Percentiles rank a stretch among this genome's conserved stretches.
Evolutionary conservation across 1,284 basidiomycete species (phyloP).

Genomic region (Chalciporus sp.): DNA sequence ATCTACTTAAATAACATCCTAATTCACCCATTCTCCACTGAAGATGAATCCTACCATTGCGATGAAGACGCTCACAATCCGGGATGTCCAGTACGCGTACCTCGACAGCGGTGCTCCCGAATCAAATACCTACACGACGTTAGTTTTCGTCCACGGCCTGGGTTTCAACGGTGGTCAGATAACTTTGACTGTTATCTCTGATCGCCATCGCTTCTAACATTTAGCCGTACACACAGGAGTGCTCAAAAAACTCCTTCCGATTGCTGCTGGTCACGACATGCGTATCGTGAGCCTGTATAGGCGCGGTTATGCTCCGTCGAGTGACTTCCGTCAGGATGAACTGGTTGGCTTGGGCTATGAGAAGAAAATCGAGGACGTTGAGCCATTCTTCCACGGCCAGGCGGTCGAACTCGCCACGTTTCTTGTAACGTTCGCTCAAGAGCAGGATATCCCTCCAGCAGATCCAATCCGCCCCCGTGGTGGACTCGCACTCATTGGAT

Average conservation of each 20-base stretch:
- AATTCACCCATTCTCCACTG: too few species aligned
- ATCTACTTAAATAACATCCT: too few species aligned
- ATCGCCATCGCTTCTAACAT: not conserved
- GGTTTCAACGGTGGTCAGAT: conserved; percentile 26
- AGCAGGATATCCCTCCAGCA: conserved; percentile 21
- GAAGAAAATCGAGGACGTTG: conserved; percentile 21
- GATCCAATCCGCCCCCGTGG: conserved; percentile 7
- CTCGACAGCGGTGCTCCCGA: conserved; percentile 23
- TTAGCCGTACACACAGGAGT: conserved; percentile 1
- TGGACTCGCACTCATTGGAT: conserved; percentile 27
- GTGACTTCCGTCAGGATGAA: conserved; percentile 17
- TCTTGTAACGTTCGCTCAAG: conserved; percentile 20
- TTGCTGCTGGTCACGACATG: conserved; percentile 24
- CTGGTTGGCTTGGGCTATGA: conserved; percentile 11
- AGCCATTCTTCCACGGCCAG: conserved; percentile 23
- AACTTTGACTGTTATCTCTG: not conserved
- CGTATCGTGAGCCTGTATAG: conserved; percentile 28
- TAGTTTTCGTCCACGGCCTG: conserved; percentile 26
- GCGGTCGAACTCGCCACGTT: conserved; percentile 30
- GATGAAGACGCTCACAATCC: conserved; percentile 16
- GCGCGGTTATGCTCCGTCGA: conserved; percentile 32
- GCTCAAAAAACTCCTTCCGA: conserved; percentile 26
- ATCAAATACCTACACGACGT: conserved; percentile 23
- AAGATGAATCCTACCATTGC: not conserved
- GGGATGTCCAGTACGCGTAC: conserved; percentile 22